Percentiles rank a stretch among this genome's conserved stretches.
Evolutionary conservation across 257 asterid genomes (phyloP).

Genomic region (Lycium barbarum): DNA sequence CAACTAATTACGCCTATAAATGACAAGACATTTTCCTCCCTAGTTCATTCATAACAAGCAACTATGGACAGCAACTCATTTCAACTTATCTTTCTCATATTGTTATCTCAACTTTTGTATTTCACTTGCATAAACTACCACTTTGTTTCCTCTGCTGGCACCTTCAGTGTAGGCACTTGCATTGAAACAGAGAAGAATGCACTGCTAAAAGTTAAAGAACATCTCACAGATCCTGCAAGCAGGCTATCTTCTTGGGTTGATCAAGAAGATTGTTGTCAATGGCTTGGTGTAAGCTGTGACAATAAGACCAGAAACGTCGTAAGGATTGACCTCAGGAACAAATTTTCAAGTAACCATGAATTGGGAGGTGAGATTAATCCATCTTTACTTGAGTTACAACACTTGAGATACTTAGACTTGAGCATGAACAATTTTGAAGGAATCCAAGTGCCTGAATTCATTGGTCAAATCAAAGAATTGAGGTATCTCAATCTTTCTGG

Average conservation of each 20-base stretch:
- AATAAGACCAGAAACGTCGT: slow-evolving; percentile 37
- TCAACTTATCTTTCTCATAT: not conserved
- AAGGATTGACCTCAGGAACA: slow-evolving; percentile 39
- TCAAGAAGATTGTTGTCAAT: slow-evolving; percentile 43
- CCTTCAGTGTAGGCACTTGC: slow-evolving; percentile 24
- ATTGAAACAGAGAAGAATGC: slow-evolving; percentile 37
- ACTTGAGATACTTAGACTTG: slow-evolving; percentile 45
- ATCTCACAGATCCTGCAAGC: slow-evolving; percentile 45
- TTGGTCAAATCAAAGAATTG: slow-evolving; percentile 35
- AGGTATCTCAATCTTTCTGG: slow-evolving; percentile 45
- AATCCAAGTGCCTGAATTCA: slow-evolving; percentile 42
- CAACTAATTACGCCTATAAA: not conserved
- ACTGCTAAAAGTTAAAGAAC: slow-evolving; percentile 40
- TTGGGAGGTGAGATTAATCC: slow-evolving; percentile 42
- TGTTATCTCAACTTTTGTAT: not conserved
- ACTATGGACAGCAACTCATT: not conserved
- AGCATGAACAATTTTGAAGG: slow-evolving; percentile 27
- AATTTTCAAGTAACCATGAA: not conserved
- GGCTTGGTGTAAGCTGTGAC: slow-evolving; percentile 48
- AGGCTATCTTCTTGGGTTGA: slow-evolving; percentile 47
- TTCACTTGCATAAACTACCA: slow-evolving; percentile 9
- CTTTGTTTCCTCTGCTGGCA: not conserved
- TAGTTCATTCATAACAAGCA: not conserved
- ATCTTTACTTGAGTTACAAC: slow-evolving; percentile 38
- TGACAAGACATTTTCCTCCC: not conserved